phyloP scores from a whole-genome alignment of 768 basidiomycete genomes.

The Mycena capillaripes region DNA sequence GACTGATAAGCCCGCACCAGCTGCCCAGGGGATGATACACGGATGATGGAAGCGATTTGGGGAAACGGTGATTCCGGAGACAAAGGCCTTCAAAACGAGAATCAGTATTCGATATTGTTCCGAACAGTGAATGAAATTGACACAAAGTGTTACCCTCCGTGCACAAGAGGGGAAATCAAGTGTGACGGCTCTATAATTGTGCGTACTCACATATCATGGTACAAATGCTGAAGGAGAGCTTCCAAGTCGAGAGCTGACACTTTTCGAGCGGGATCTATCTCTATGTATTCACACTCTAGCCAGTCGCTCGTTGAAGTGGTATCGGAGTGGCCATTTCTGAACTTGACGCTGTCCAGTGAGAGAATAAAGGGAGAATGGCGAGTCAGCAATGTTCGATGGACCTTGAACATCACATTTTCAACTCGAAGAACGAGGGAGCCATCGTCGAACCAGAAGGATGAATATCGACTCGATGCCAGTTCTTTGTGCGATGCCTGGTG shows the following conservation, averaged over 20 bases:
- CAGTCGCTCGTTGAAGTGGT: too few species aligned
- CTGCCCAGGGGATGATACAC: conserved; percentile 67
- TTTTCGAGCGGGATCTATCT: conserved; percentile 54
- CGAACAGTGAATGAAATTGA: too few species aligned
- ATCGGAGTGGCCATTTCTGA: not conserved
- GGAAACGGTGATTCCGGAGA: conserved; percentile 57
- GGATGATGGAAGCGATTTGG: conserved; percentile 67
- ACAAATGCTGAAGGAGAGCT: conserved; percentile 72
- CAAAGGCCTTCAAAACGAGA: conserved; percentile 60
- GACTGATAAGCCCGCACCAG: conserved; percentile 47
- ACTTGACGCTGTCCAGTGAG: not conserved
- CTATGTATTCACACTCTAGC: conserved; percentile 31
- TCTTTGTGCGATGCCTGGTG: not conserved
- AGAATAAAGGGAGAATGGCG: conserved; percentile 60
- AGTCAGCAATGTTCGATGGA: conserved; percentile 67
- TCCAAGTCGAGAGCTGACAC: conserved; percentile 65
- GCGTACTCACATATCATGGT: conserved; percentile 74
- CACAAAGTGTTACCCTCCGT: conserved; percentile 17
- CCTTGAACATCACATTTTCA: conserved; percentile 63
- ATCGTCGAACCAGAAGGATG: conserved; percentile 76
- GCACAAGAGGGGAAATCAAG: not conserved
- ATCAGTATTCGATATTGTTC: conserved; percentile 19
- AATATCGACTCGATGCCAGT: conserved; percentile 48
- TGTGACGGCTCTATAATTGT: too few species aligned
- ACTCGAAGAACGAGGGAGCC: conserved; percentile 69